Evolutionary conservation across 2,329 filamentous ascomycete species (phyloP), one percentile per base, ranked within the genome.

Genomic region (Penicillium sclerotigenum): DNA sequence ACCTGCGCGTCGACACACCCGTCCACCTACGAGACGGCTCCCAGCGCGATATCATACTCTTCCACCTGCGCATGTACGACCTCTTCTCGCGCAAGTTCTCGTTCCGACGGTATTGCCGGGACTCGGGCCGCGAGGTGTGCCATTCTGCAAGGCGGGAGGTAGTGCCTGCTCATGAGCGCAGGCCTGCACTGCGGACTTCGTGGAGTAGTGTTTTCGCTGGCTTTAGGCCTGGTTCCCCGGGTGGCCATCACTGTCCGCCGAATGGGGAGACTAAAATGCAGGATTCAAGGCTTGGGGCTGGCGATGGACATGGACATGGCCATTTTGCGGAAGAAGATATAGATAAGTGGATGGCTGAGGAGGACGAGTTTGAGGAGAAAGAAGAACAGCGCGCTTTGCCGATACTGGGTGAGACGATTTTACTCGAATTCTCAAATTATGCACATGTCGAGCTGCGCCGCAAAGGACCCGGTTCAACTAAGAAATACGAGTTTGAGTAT

Each of bases 341-440:
- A n/a, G 29, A 34, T 13, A 34, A 34, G 14, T 9, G 20, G n/a
- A 24, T 1, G 9, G 5, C 10, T 40, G 60, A 59, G 4, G 52
- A 57, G 26, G 51, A 57, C 29, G 34, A 58, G 26, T 60, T 50
- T 4, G 51, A 47, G 29, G 59, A 59, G 10, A 53, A 58, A 28
- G 59, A 59, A 10, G 50, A 49, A 22, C 37, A 26, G 10, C 0
- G 11, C 14, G 10, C 22, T 26, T 26, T 20, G 22, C 42, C 54
- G 11, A 68, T 79, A 42, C 84, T 89, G 18, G 89, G 87, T 56
- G 91, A 96, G 72, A 87, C 83, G 34, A 89, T 93, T 71, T 90
- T 91, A 75, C 83, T 99, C 33, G 93, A 97, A 71, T 99, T 97
- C 72, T 95, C 91, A 63, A 99, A 97, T 77, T 99, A 99, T 71